These are phyloP conservation scores for Penicillium occitanis DNA, from an alignment of 2,329 filamentous ascomycete genomes.

Conservation along the genomic window DNA sequence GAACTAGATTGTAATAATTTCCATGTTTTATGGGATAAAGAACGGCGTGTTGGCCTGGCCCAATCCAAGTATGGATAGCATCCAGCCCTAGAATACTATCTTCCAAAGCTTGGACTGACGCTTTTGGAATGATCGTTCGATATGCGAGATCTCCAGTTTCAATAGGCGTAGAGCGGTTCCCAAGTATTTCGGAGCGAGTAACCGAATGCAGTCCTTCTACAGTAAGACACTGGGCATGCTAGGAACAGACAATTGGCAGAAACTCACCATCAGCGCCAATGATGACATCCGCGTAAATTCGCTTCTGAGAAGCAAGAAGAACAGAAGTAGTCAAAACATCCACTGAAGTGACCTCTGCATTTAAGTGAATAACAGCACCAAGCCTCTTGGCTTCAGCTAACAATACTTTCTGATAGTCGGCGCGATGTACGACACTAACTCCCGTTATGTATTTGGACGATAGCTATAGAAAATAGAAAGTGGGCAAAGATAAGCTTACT, in stretches of 20 bases:
- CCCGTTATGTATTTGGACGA: neutral
- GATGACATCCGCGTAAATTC: neutral
- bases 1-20: neutral
- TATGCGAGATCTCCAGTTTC: conserved; percentile 67
- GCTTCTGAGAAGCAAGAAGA: neutral
- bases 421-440: conserved; percentile 40
- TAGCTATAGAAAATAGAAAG: neutral
- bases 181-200: neutral
- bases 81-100: neutral
- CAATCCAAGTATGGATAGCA: neutral
- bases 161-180: conserved; percentile 40
- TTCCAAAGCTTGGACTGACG: neutral
- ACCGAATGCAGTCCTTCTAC: neutral
- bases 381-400: conserved; percentile 11
- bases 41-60: neutral
- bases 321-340: neutral
- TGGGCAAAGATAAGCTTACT: neutral
- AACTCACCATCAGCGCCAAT: neutral
- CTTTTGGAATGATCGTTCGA: conserved; percentile 49
- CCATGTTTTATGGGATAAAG: neutral
- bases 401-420: conserved; percentile 44
- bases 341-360: neutral
- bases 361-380: conserved; percentile 11
- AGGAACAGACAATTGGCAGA: neutral
- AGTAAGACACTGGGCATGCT: neutral